Conservation (phyloP, 2,329 filamentous ascomycete genomes). For the Pseudonectria foliicola region DNA sequence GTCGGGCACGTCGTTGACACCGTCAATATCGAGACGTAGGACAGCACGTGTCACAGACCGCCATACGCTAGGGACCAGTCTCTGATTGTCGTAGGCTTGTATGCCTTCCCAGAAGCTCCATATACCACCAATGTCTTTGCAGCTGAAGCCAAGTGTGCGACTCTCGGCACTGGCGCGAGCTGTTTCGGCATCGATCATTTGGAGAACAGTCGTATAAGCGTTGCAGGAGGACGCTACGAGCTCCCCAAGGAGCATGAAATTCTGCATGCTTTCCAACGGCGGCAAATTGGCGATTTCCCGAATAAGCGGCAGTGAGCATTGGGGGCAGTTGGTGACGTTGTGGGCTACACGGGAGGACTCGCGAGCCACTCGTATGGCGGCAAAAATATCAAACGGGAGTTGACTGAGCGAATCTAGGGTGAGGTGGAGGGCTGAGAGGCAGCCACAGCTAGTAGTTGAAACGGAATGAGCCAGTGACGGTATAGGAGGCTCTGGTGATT, state of each 20-base stretch:
- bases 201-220: slow-evolving; percentile 48
- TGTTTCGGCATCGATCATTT: slow-evolving; percentile 47
- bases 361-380: slow-evolving; percentile 42
- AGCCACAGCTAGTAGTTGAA: slow-evolving; percentile 35
- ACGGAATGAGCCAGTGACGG: slow-evolving; percentile 14
- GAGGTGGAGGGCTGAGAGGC: slow-evolving; percentile 42
- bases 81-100: slow-evolving; percentile 31
- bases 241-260: slow-evolving; percentile 50
- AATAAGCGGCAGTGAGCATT: slow-evolving; percentile 37
- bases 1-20: slow-evolving; percentile 27
- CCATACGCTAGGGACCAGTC: slow-evolving; percentile 49
- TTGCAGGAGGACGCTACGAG: slow-evolving; percentile 51
- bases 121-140: slow-evolving; percentile 41
- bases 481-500: slow-evolving; percentile 9
- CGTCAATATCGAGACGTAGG: slow-evolving; percentile 52
- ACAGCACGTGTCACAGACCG: slow-evolving; percentile 45
- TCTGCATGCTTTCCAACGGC: slow-evolving; percentile 47
- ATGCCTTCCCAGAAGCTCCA: slow-evolving; percentile 30
- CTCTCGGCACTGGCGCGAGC: slow-evolving; percentile 35
- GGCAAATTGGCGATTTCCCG: slow-evolving; percentile 28
- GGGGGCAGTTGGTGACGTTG: slow-evolving; percentile 42
- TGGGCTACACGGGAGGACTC: slow-evolving; percentile 42
- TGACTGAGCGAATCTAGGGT: slow-evolving; percentile 43
- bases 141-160: slow-evolving; percentile 36
- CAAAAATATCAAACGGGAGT: slow-evolving; percentile 36